These are phyloP conservation scores for Tuber microsphaerosporum DNA, from an alignment of 495 filamentous ascomycete genomes.

Conservation along the genomic window DNA sequence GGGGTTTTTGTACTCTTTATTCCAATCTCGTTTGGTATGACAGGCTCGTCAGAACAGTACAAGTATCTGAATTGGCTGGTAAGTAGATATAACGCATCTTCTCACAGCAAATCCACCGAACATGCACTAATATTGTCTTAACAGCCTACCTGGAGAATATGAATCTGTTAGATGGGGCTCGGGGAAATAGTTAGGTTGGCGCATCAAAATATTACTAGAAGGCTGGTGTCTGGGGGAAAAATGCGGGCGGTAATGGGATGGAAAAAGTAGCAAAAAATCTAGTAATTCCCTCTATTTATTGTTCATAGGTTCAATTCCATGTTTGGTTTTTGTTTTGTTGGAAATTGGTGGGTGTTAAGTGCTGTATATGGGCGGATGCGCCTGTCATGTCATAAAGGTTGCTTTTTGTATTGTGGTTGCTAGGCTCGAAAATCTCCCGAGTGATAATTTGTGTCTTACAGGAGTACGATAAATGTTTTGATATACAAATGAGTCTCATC, in stretches of 20 bases:
- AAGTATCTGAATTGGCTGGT: slow-evolving; percentile 86
- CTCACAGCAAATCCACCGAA: background rate
- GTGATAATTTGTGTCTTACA: background rate
- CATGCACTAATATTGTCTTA: background rate
- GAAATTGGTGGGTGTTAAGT: background rate
- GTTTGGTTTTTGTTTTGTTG: background rate
- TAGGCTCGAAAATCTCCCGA: background rate
- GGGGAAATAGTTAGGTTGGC: background rate
- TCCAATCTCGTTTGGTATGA: slow-evolving; percentile 96
- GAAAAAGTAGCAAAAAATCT: background rate
- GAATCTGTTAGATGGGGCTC: background rate
- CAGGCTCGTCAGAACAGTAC: slow-evolving; percentile 73
- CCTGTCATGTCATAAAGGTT: background rate
- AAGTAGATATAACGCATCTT: slow-evolving; percentile 42
- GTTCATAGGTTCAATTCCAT: background rate
- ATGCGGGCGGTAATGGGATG: background rate
- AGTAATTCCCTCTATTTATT: background rate
- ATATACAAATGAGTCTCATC: background rate
- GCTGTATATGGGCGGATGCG: background rate
- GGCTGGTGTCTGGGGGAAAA: background rate
- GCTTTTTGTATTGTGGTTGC: background rate
- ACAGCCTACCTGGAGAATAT: slow-evolving; percentile 2
- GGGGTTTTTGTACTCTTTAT: slow-evolving; percentile 82
- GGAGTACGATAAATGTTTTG: background rate
- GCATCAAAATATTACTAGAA: background rate